phyloP scores from a whole-genome alignment of 495 filamentous ascomycete genomes.

The Aspergillus nanangensis region DNA sequence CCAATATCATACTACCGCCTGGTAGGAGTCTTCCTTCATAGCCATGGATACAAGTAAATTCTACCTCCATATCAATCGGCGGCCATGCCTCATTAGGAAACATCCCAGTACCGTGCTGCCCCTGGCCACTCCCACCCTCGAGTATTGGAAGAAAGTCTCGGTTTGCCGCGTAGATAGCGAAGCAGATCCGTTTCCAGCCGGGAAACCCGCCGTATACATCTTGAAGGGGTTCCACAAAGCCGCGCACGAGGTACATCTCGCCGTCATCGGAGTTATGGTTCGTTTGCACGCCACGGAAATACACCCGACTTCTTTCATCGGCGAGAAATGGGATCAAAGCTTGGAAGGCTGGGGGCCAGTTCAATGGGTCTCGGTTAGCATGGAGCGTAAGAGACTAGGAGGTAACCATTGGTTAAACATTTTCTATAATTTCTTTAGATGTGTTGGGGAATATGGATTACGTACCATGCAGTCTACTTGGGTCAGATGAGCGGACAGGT shows the following conservation, averaged over 20 bases:
- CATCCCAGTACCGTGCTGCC: conserved; percentile 5
- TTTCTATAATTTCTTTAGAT: too few species aligned
- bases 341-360: conserved; percentile 25
- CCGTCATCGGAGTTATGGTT: conserved; percentile 5
- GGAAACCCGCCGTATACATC: conserved; percentile 22
- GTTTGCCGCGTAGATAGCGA: conserved; percentile 25
- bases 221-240: conserved; percentile 25
- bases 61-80: conserved; percentile 3
- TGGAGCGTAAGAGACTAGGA: conserved; percentile 23
- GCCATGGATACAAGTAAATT: conserved; percentile 25
- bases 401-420: too few species aligned
- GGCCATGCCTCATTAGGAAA: conserved; percentile 15
- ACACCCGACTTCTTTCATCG: conserved; percentile 5
- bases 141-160: not conserved
- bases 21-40: conserved; percentile 52
- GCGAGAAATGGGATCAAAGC: conserved; percentile 9
- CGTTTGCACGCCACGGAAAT: conserved; percentile 23
- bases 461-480: conserved; percentile 22
- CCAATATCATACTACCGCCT: conserved; percentile 42
- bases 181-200: conserved; percentile 41
- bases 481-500: conserved; percentile 16
- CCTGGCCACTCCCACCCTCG: not conserved
- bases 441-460: too few species aligned
- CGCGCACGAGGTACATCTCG: conserved; percentile 16
- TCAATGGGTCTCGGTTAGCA: conserved; percentile 8